A percentile compares a stretch with the other conserved stretches of the same genome.
These are phyloP conservation scores for Coffea eugenioides DNA, from an alignment of 257 asterid genomes.

Conservation along the genomic window DNA sequence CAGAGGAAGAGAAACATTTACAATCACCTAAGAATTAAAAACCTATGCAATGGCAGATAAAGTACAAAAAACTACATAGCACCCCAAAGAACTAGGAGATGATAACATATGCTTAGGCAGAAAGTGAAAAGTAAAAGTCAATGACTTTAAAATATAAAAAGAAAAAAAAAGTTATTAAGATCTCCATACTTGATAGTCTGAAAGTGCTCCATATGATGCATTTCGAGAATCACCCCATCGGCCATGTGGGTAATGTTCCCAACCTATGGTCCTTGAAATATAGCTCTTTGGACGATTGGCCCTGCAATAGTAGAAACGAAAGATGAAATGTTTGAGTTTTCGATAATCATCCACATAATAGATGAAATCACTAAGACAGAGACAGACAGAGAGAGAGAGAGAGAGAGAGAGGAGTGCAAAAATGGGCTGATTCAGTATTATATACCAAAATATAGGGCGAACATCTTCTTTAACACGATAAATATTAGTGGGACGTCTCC, in stretches of 20 bases:
- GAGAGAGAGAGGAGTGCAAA: too few relatives aligned
- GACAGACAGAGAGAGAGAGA: background rate
- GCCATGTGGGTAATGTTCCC: conserved; percentile 96
- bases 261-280: conserved; percentile 82
- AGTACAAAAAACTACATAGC: background rate
- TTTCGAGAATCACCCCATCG: conserved; percentile 91
- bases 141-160: background rate
- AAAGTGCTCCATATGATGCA: conserved; percentile 93
- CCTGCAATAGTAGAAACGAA: conserved; percentile 43
- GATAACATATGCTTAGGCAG: conserved; percentile 6
- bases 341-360: background rate
- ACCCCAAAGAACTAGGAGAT: background rate
- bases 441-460: conserved; percentile 96
- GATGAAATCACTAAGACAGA: background rate
- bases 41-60: background rate
- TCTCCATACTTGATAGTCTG: conserved; percentile 70
- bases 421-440: conserved; percentile 3
- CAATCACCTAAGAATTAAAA: background rate
- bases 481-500: conserved; percentile 93
- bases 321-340: conserved; percentile 1
- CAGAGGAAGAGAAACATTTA: background rate
- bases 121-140: background rate
- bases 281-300: conserved; percentile 99
- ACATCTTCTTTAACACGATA: conserved; percentile 86
- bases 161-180: background rate